Evolutionary conservation across 2,329 filamentous ascomycete species (phyloP), one percentile per base, ranked within the genome.

Genomic region (Sarocladium brachiariae): DNA sequence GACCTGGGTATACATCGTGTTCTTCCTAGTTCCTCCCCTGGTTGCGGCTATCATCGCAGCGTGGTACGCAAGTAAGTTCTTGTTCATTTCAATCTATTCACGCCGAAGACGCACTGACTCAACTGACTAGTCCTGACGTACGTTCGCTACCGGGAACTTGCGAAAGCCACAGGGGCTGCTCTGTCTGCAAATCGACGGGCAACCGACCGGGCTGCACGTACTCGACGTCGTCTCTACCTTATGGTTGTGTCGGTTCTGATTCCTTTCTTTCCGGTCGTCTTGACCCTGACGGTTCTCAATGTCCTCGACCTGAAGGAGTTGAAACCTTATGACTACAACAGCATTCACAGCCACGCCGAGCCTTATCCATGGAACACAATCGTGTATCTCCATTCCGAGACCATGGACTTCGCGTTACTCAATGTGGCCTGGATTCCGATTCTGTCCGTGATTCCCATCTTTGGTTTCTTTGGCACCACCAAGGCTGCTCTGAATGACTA

Each of bases 381-480:
- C 53, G 50, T 71, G n/a, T 71, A 74, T 50, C 53, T 72, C 2
- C 68, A 72, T 0, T 73, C 70, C 23, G 65, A 64, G 52, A 49
- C 65, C 14, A 56, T 76, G 13, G 57, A 60, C 11, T 73, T 71
- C 48, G 49, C 59, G 1, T 58, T 65, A 46, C 56, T 77, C 56
- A 75, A 77, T 56, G 67, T 70, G 52, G 67, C 66, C 50, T 82
- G 76, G 63, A 68, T 80, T 18, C 55, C 70, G 19, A 73, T 78
- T 50, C 47, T 76, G 2, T 71, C 75, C 2, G 65, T 69, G 4
- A 57, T 75, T 1, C 67, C 72, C 43, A 68, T 81, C 45, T 75
- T 80, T 37, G 37, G 71, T 25, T 79, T 78, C 61, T 82, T 81
- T 51, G 78, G 79, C 41, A 71, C 71, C 52, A 78, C 74, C n/a